Evolutionary conservation across 495 filamentous ascomycete species (phyloP).

Genomic region (Penicillium subrubescens): DNA sequence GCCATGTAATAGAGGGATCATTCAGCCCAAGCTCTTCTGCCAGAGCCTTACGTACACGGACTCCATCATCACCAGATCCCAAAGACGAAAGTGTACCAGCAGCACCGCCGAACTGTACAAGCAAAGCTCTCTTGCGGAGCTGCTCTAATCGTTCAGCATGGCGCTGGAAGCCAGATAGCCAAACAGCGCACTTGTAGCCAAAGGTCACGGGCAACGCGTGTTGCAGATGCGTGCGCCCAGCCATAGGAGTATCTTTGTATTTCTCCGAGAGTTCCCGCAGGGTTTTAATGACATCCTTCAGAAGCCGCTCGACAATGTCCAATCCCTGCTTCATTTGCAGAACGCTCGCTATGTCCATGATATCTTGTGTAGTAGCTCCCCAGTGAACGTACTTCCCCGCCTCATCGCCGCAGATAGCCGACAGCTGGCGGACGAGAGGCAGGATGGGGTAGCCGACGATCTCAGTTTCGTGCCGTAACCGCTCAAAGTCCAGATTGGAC

Average conservation of each 20-base stretch:
- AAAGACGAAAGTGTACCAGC: constrained; percentile 50
- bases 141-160: constrained; percentile 44
- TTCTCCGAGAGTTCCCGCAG: constrained; percentile 39
- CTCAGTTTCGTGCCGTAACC: constrained; percentile 48
- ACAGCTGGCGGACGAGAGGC: constrained; percentile 50
- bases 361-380: constrained; percentile 60
- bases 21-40: constrained; percentile 37
- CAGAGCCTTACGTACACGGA: constrained; percentile 46
- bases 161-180: constrained; percentile 46
- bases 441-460: constrained; percentile 58
- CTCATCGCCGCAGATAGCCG: constrained; percentile 40
- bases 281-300: constrained; percentile 37
- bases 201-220: constrained; percentile 54
- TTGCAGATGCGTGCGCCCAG: constrained; percentile 54
- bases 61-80: constrained; percentile 32
- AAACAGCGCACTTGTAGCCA: constrained; percentile 51
- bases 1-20: constrained; percentile 51
- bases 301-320: constrained; percentile 40
- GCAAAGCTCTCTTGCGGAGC: constrained; percentile 36
- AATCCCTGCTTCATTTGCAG: constrained; percentile 53
- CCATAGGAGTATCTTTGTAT: constrained; percentile 53
- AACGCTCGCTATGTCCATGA: constrained; percentile 53
- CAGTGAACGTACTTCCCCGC: constrained; percentile 55
- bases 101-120: constrained; percentile 53
- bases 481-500: constrained; percentile 40